phyloP scores from a whole-genome alignment of 2,329 filamentous ascomycete genomes.

The Phialocephala subalpina region DNA sequence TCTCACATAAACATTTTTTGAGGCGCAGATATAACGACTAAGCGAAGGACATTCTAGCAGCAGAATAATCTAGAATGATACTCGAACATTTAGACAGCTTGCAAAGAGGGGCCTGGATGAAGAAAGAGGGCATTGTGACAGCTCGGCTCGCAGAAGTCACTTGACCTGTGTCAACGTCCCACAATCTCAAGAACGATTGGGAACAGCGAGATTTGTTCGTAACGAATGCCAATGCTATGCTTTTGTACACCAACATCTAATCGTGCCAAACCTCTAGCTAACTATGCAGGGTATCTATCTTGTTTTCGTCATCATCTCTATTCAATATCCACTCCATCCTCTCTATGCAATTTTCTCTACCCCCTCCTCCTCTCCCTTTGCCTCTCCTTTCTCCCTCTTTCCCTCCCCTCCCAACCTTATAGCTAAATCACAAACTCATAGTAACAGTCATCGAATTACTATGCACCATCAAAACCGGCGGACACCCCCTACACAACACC shows the following conservation, averaged over 20 bases:
- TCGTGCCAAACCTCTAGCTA: background rate
- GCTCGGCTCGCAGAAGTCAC: background rate
- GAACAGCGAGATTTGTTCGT: background rate
- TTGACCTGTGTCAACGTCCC: background rate
- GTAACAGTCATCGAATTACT: conserved; percentile 93
- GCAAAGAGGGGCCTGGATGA: background rate
- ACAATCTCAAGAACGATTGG: background rate
- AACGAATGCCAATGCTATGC: background rate
- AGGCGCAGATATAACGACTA: too few species aligned
- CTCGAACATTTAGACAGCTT: background rate
- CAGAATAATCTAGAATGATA: background rate
- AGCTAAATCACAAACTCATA: conserved; percentile 64
- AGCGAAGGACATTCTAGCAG: too few species aligned
- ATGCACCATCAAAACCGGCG: conserved; percentile 80
- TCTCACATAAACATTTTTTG: too few species aligned
- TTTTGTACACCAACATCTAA: background rate
- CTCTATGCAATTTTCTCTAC: background rate
- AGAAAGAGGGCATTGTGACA: background rate
- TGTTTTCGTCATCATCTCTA: background rate
- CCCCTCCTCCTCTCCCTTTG: background rate
- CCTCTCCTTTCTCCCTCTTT: background rate
- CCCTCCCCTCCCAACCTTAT: background rate
- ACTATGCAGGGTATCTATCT: conserved; percentile 1
- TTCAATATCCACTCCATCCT: background rate
- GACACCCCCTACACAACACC: conserved; percentile 78